phyloP scores from a whole-genome alignment of 2,329 filamentous ascomycete genomes.

The Ophiosphaerella korrae region DNA sequence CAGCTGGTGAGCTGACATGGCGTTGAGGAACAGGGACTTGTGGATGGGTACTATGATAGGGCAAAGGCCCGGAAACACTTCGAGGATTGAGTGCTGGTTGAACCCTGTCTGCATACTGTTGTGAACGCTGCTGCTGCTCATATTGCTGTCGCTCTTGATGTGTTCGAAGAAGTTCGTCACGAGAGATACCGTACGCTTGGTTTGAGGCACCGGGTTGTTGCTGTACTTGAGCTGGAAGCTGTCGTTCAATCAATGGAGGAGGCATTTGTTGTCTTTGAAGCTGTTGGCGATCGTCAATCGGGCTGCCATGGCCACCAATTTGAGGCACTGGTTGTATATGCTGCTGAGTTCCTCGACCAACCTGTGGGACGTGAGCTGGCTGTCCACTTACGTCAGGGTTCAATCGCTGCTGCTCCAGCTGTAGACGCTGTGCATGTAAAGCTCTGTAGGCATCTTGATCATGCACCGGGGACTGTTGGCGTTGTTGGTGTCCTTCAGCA shows the following conservation, averaged over 20 bases:
- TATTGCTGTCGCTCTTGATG: conserved; percentile 19
- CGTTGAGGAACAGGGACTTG: conserved; percentile 22
- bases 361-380: neutral
- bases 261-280: neutral
- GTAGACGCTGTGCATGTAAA: conserved; percentile 7
- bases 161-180: conserved; percentile 6
- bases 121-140: conserved; percentile 11
- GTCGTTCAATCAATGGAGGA: conserved; percentile 4
- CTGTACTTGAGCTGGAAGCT: conserved; percentile 10
- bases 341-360: neutral
- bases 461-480: neutral
- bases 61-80: conserved; percentile 26
- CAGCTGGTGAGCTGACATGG: conserved; percentile 26
- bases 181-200: conserved; percentile 2
- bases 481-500: conserved; percentile 1
- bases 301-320: neutral
- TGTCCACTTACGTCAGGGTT: conserved; percentile 7
- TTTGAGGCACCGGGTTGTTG: conserved; percentile 1
- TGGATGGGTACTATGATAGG: conserved; percentile 12
- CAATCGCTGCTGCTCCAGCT: conserved; percentile 4
- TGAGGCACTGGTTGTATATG: neutral
- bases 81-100: conserved; percentile 17
- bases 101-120: conserved; percentile 7
- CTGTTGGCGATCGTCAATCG: conserved; percentile 2
- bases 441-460: conserved; percentile 8